phyloP scores from a whole-genome alignment of 2,329 filamentous ascomycete species.

The Penicillium sp. region DNA sequence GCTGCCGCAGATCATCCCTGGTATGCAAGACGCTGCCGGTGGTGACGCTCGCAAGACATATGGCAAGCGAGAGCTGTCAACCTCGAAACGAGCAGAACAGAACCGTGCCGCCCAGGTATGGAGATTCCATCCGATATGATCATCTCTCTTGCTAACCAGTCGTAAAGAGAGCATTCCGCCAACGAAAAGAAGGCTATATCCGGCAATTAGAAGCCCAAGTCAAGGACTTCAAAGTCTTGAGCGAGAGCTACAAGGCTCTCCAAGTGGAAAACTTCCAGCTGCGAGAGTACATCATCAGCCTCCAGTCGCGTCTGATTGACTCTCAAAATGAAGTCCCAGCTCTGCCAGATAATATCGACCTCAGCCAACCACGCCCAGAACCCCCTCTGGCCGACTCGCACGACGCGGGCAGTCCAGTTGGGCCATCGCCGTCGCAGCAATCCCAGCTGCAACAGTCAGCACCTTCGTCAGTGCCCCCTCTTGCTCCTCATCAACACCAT shows the following conservation, averaged over 20 bases:
- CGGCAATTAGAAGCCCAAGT: constrained; percentile 96
- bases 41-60: constrained; percentile 63
- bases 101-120: constrained; percentile 96
- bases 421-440: not conserved
- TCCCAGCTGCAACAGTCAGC: constrained; percentile 9
- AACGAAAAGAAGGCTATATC: constrained; percentile 97
- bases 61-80: constrained; percentile 82
- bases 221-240: constrained; percentile 71
- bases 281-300: constrained; percentile 84
- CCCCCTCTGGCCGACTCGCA: constrained; percentile 22
- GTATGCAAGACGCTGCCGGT: constrained; percentile 29
- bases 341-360: constrained; percentile 73
- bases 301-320: constrained; percentile 83
- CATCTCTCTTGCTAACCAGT: constrained; percentile 7
- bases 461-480: constrained; percentile 10
- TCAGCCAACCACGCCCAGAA: constrained; percentile 53
- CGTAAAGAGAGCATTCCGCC: constrained; percentile 82
- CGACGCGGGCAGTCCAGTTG: not conserved
- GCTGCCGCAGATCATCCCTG: constrained; percentile 25
- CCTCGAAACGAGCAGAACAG: constrained; percentile 92
- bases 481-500: constrained; percentile 15
- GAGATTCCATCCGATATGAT: too few species aligned
- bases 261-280: constrained; percentile 87
- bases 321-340: constrained; percentile 78
- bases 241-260: constrained; percentile 72